Evolutionary conservation across 139 green algal species (phyloP), one percentile per base, ranked within the genome.

Genomic region (Coelastrella sp.): DNA sequence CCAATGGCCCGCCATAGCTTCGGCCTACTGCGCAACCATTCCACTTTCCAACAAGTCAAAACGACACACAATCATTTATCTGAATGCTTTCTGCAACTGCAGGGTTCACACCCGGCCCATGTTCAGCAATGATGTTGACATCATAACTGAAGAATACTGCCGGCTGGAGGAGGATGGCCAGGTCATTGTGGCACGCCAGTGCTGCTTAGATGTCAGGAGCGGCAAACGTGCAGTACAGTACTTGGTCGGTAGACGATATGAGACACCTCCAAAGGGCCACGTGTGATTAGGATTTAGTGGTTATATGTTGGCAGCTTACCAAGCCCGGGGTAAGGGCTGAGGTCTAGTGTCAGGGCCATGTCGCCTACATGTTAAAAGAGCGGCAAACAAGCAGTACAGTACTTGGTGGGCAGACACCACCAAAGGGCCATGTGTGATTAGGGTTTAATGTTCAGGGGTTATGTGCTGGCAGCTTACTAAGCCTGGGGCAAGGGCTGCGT

Each of bases 221-320:
- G 81, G 81, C 61, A 87, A 77, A 61, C 57, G 64, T 11, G 81
- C 81, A 19, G 32, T 78, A 23, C 81, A 87, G 64, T 87, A 89
- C 84, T 71, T 89, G 8, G 84, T 89, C 4, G 84, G 84, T 7
- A 59, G 73, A 14, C 16, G 73, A 3, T 58, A 57, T 20, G 84
- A 89, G 7, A 3, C 8, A n/a, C 58, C 84, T 58, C 84, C 71
- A 3, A 80, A 81, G 68, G 84, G 84, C 10, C 64, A 78, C 11
- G 32, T 89, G 13, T 89, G 84, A 89, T 17, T 68, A 68, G 61
- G n/a, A n/a, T n/a, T n/a, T n/a, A n/a, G n/a, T n/a, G n/a, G n/a
- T n/a, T n/a, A n/a, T n/a, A n/a, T n/a, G n/a, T n/a, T n/a, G n/a
- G n/a, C n/a, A n/a, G n/a, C n/a, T n/a, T n/a, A n/a, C n/a, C n/a